phyloP scores from a whole-genome alignment of 1,284 basidiomycete species.

The Apiotrichum sp. region DNA sequence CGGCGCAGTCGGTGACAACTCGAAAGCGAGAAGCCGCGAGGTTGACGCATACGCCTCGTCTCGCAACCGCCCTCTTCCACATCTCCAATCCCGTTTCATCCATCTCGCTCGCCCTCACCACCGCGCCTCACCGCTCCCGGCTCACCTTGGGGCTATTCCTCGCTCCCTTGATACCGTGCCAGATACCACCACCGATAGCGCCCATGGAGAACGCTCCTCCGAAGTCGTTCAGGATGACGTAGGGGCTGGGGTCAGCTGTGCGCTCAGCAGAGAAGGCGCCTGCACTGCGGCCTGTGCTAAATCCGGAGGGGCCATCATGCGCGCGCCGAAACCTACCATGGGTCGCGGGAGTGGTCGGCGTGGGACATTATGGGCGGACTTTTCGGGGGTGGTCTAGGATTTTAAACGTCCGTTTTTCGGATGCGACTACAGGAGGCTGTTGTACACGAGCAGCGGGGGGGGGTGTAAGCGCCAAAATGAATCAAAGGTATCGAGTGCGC shows the following conservation, averaged over 20 bases:
- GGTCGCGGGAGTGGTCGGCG: constrained; percentile 88
- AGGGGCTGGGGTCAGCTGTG: constrained; percentile 65
- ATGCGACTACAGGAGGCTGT: neutral
- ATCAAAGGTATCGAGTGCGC: too few species aligned
- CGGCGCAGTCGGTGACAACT: constrained; percentile 67
- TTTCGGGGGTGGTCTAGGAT: neutral
- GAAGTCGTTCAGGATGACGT: constrained; percentile 98
- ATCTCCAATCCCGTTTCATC: neutral
- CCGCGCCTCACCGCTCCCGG: constrained; percentile 63
- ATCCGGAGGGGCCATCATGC: too few species aligned
- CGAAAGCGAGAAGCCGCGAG: too few species aligned
- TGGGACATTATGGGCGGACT: constrained; percentile 53
- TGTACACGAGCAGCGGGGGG: neutral
- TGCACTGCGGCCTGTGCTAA: too few species aligned
- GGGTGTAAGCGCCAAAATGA: neutral
- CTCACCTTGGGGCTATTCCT: constrained; percentile 88
- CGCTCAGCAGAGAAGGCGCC: neutral
- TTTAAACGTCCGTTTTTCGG: neutral
- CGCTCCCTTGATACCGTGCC: constrained; percentile 98
- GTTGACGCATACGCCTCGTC: neutral
- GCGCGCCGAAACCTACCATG: constrained; percentile 57
- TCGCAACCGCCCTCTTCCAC: neutral
- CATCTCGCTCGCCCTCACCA: constrained; percentile 57
- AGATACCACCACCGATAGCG: constrained; percentile 65
- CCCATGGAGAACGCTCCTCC: constrained; percentile 72